Conservation (phyloP, 2,329 filamentous ascomycete genomes). For the Cercospora beticola region DNA sequence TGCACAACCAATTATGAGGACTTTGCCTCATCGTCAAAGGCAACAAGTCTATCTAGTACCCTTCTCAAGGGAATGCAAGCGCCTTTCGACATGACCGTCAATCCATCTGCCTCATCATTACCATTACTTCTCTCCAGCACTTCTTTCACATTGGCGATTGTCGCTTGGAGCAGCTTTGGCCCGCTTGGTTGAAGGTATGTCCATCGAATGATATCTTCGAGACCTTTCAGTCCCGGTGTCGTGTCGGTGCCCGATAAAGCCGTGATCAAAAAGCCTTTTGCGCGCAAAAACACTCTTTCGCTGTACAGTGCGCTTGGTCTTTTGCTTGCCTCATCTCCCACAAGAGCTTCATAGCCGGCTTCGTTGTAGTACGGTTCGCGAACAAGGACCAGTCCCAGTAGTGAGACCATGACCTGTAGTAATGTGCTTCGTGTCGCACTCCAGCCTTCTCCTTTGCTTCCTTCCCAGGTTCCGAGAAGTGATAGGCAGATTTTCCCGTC, state of each 20-base stretch:
- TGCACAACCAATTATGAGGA: neutral
- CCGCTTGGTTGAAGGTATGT: conserved; percentile 47
- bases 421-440: conserved; percentile 53
- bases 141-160: conserved; percentile 45
- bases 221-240: conserved; percentile 39
- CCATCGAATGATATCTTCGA: conserved; percentile 55
- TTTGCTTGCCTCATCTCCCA: conserved; percentile 31
- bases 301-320: conserved; percentile 34
- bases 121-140: conserved; percentile 44
- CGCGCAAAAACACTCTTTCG: conserved; percentile 32
- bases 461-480: conserved; percentile 60
- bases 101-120: conserved; percentile 42
- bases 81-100: conserved; percentile 50
- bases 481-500: conserved; percentile 62
- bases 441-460: conserved; percentile 57
- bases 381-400: conserved; percentile 46
- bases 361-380: conserved; percentile 64
- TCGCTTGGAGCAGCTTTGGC: conserved; percentile 44
- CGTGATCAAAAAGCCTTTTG: conserved; percentile 29
- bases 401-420: conserved; percentile 47
- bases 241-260: conserved; percentile 43
- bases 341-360: conserved; percentile 58
- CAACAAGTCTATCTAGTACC: conserved; percentile 40
- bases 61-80: conserved; percentile 40
- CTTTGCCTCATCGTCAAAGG: neutral